These are phyloP conservation scores for Daldinia concentrica DNA, from an alignment of 495 filamentous ascomycete genomes.

Conservation along the genomic window DNA sequence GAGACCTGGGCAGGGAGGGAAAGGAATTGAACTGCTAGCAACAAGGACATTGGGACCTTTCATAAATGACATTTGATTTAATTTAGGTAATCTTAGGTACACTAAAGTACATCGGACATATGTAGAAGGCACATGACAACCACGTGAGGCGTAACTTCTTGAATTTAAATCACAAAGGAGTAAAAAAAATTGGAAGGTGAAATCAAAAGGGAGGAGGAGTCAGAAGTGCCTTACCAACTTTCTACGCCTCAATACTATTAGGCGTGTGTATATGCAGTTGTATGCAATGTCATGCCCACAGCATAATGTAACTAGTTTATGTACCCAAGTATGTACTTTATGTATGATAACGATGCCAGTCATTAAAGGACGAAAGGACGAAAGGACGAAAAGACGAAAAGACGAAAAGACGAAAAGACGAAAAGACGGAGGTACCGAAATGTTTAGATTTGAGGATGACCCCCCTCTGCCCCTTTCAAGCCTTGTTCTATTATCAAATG, in stretches of 20 bases:
- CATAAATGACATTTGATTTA: neutral
- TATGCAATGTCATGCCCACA: conserved; percentile 1
- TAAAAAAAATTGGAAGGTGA: conserved; percentile 11
- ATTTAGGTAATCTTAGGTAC: neutral
- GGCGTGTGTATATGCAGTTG: neutral
- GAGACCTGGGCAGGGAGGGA: conserved; percentile 17
- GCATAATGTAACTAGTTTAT: neutral
- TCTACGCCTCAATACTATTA: neutral
- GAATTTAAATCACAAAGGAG: conserved; percentile 10
- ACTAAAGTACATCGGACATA: neutral
- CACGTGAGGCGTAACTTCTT: conserved; percentile 12
- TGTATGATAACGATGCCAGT: conserved; percentile 6
- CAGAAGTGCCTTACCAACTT: conserved; percentile 18
- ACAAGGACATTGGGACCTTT: neutral
- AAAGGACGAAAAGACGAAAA: conserved; percentile 8
- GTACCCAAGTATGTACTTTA: neutral
- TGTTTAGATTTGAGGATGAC: conserved; percentile 38
- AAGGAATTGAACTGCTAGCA: neutral
- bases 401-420: conserved; percentile 2
- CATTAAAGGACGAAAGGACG: conserved; percentile 12
- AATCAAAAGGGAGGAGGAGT: conserved; percentile 1
- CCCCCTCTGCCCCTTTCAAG: conserved; percentile 24
- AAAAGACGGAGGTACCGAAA: conserved; percentile 13
- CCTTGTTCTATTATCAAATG: conserved; percentile 38
- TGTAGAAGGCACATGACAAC: conserved; percentile 7